Evolutionary conservation across 345 rosid genomes (phyloP).

Genomic region (Microthlaspi erraticum): DNA sequence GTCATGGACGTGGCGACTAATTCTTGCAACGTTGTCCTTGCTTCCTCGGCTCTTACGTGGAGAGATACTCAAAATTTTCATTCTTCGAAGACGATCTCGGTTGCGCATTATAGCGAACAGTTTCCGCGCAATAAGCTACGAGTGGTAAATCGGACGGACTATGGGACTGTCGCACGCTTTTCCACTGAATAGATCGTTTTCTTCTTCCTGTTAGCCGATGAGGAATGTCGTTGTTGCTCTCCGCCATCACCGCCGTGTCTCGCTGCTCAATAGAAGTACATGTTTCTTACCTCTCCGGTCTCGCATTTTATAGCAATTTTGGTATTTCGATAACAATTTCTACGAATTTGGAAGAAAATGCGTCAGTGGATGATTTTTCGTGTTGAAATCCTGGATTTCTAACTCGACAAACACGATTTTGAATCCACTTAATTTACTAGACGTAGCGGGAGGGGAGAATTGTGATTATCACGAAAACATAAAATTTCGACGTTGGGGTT

Average conservation of each 20-base stretch:
- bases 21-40: constrained; percentile 9
- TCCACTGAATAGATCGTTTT: constrained; percentile 33
- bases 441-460: neutral
- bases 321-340: neutral
- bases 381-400: constrained; percentile 11
- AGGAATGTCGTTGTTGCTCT: constrained; percentile 62
- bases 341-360: neutral
- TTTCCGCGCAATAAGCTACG: constrained; percentile 27
- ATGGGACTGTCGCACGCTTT: constrained; percentile 19
- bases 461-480: constrained; percentile 4
- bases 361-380: neutral
- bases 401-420: constrained; percentile 16
- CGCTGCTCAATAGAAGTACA: constrained; percentile 49
- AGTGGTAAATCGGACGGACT: constrained; percentile 15
- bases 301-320: neutral
- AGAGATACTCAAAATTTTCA: neutral
- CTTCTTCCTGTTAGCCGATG: constrained; percentile 51
- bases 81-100: constrained; percentile 34
- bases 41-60: constrained; percentile 32
- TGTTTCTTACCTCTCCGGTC: neutral
- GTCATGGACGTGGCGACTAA: constrained; percentile 31
- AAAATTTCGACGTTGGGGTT: neutral
- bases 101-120: constrained; percentile 57
- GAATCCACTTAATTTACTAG: constrained; percentile 17
- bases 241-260: constrained; percentile 57